These are phyloP conservation scores for Chrysopogon serrulatus DNA, from an alignment of 176 grass and related monocot genomes.

Conservation along the genomic window DNA sequence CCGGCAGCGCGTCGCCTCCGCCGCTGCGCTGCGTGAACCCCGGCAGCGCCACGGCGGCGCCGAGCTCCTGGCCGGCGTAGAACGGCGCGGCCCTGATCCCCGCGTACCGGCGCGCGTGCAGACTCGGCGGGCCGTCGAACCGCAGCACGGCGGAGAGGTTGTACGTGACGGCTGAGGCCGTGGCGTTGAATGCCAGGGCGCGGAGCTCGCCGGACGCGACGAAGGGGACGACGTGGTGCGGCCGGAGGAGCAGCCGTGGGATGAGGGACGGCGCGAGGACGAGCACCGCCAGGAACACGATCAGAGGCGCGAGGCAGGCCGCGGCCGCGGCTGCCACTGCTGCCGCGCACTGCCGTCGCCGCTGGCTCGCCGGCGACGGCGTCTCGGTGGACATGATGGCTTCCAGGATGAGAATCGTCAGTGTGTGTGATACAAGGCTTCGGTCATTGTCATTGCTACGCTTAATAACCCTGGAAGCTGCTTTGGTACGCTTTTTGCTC, in stretches of 20 bases:
- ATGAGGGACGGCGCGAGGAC: slow-evolving; percentile 21
- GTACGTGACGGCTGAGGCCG: background rate
- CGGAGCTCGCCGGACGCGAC: slow-evolving; percentile 15
- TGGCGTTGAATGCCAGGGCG: background rate
- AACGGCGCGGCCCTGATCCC: slow-evolving; percentile 3
- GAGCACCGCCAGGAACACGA: slow-evolving; percentile 31
- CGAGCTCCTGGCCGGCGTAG: slow-evolving; percentile 25
- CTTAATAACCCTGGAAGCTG: background rate
- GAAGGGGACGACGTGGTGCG: slow-evolving; percentile 16
- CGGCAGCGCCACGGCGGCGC: background rate
- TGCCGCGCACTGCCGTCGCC: slow-evolving; percentile 2
- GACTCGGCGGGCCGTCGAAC: background rate
- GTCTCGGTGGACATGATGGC: slow-evolving; percentile 18
- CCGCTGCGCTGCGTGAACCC: slow-evolving; percentile 4
- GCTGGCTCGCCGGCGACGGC: background rate
- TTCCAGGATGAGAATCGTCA: background rate
- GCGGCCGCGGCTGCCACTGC: background rate
- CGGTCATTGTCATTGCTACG: background rate
- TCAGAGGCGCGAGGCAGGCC: background rate
- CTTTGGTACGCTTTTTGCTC: slow-evolving; percentile 1
- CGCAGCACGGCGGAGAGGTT: slow-evolving; percentile 24
- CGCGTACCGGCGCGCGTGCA: slow-evolving; percentile 15
- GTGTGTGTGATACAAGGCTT: background rate
- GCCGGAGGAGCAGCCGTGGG: slow-evolving; percentile 25
- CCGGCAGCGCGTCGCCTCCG: background rate